These are phyloP conservation scores for Sungouiozyma intestinalis DNA, from an alignment of 805 yeast species.

Conservation along the genomic window DNA sequence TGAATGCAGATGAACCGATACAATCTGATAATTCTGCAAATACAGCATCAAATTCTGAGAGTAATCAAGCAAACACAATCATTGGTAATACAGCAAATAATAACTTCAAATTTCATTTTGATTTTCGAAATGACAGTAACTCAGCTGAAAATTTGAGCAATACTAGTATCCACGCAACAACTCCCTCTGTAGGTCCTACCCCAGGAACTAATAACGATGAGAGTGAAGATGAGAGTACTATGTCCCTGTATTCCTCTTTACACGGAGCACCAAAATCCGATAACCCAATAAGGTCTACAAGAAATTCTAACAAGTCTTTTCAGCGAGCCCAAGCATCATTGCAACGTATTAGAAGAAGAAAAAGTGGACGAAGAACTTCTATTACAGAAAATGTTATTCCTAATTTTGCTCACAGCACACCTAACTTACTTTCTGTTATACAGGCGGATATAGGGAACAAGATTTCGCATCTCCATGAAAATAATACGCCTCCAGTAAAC, in stretches of 20 bases:
- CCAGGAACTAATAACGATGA: neutral
- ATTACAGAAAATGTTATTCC: conserved; percentile 18
- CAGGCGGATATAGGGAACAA: neutral
- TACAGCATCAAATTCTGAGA: neutral
- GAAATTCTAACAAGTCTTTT: conserved; percentile 37
- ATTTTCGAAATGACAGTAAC: conserved; percentile 12
- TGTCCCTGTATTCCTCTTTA: conserved; percentile 56
- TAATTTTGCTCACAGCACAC: conserved; percentile 24
- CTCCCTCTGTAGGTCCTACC: neutral
- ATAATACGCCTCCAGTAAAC: neutral
- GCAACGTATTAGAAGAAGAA: conserved; percentile 47
- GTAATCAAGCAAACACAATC: conserved; percentile 7
- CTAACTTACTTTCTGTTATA: conserved; percentile 23
- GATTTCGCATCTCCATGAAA: neutral
- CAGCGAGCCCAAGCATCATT: conserved; percentile 60
- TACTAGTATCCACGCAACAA: neutral
- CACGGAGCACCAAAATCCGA: conserved; percentile 28
- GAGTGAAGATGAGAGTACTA: conserved; percentile 53
- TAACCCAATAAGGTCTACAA: conserved; percentile 27
- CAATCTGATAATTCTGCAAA: neutral
- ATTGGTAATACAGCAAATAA: conserved; percentile 21
- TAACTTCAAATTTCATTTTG: conserved; percentile 27
- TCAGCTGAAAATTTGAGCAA: neutral
- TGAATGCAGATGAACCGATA: neutral
- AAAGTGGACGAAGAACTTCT: conserved; percentile 39